phyloP scores from a whole-genome alignment of 2,329 filamentous ascomycete species.

The Trichoderma atroviride region DNA sequence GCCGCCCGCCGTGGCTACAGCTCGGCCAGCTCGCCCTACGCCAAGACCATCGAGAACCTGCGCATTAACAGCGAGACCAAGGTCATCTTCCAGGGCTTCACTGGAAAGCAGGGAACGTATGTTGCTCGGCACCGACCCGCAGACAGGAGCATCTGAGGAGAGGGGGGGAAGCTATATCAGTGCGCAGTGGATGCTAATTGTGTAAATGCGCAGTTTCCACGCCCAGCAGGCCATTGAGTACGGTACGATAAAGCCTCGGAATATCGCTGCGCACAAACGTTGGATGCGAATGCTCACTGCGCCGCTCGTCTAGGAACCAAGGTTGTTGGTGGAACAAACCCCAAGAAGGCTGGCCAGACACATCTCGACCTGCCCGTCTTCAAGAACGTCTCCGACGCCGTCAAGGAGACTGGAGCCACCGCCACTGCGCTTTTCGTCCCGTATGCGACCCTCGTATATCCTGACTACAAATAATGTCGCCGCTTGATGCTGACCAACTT shows the following conservation, averaged over 20 bases:
- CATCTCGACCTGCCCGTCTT: constrained; percentile 95
- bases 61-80: constrained; percentile 92
- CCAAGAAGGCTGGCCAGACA: constrained; percentile 91
- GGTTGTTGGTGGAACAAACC: constrained; percentile 97
- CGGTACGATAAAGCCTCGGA: constrained; percentile 59
- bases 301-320: constrained; percentile 70
- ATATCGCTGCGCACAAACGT: constrained; percentile 29
- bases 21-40: constrained; percentile 69
- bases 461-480: neutral
- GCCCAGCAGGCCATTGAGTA: constrained; percentile 98
- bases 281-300: constrained; percentile 31
- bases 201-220: constrained; percentile 72
- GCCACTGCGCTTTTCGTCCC: constrained; percentile 97
- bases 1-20: constrained; percentile 72
- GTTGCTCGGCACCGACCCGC: constrained; percentile 42
- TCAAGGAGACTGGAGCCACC: constrained; percentile 86
- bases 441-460: constrained; percentile 52
- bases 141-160: neutral
- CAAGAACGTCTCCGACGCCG: constrained; percentile 81
- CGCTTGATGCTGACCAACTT: constrained; percentile 28
- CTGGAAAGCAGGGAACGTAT: constrained; percentile 93
- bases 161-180: neutral
- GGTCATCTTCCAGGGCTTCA: constrained; percentile 96
- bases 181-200: constrained; percentile 18
- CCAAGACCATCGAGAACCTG: constrained; percentile 78